A percentile compares a stretch with the other conserved stretches of the same genome.
phyloP scores from a whole-genome alignment of 495 filamentous ascomycete genomes.

The Clavariopsis aquatica region DNA sequence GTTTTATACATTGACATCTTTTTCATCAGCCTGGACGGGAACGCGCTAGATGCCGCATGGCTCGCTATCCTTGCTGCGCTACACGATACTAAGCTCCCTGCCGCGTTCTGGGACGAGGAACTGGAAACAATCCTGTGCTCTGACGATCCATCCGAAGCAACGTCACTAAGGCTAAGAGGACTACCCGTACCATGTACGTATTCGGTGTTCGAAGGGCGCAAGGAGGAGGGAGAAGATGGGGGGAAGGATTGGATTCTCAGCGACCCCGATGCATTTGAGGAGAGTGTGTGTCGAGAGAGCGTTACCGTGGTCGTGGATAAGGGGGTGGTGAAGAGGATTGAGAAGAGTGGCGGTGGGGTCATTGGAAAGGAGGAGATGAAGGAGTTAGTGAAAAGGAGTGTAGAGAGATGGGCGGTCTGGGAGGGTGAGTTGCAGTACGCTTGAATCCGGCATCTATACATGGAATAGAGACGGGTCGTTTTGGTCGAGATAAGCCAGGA shows the following conservation, averaged over 20 bases:
- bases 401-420: constrained; percentile 58
- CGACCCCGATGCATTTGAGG: constrained; percentile 90
- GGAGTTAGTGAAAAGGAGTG: constrained; percentile 55
- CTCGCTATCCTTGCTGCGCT: constrained; percentile 80
- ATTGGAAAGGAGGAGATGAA: constrained; percentile 59
- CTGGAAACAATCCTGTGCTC: constrained; percentile 75
- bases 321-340: constrained; percentile 63
- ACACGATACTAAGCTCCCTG: constrained; percentile 72
- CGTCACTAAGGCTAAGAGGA: constrained; percentile 55
- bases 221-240: constrained; percentile 42
- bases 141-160: constrained; percentile 52
- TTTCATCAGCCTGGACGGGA: constrained; percentile 87
- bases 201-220: constrained; percentile 61
- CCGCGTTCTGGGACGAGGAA: constrained; percentile 83
- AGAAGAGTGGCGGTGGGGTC: constrained; percentile 77
- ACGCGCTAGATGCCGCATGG: constrained; percentile 89
- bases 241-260: constrained; percentile 71
- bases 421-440: constrained; percentile 38
- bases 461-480: background rate
- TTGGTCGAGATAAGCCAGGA: background rate
- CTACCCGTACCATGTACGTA: constrained; percentile 73
- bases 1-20: constrained; percentile 89
- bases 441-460: too few species aligned
- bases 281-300: constrained; percentile 72
- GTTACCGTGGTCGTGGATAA: constrained; percentile 73